Evolutionary conservation across 1,284 basidiomycete species (phyloP), one percentile per base, ranked within the genome.

Genomic region (Sporisorium exsertum): DNA sequence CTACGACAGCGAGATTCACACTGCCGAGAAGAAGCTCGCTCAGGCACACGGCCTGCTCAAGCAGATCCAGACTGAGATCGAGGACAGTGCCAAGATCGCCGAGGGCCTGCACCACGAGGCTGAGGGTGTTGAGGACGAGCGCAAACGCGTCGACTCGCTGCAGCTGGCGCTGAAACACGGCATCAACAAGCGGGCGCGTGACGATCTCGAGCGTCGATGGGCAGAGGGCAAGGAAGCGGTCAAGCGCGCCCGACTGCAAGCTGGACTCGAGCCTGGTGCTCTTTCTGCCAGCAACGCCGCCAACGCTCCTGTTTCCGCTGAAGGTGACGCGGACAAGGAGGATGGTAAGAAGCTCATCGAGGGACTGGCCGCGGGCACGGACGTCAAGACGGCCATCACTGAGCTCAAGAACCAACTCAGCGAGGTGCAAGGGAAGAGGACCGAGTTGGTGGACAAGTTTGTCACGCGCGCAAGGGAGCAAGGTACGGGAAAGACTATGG

Each of bases 21-120:
- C 94, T 63, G 95, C 96, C 85, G 95, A 98, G 83, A 91, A 94
- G 60, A 95, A 97, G 83, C 91, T 93, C 76, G 90, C 90, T 4
- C 96, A 99, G 84, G 96, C 96, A 1, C 93, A 94, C 77, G 92
- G 92, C 2, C 88, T 97, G 60, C 89, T 97, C 29, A 89, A 89
- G 54, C 94, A 93, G 81, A 96, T 98, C 66, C 93, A 97, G 84
- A 89, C 91, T 49, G 96, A 99, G 86, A 94, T 98, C 68, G 88
- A 92, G 40, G 95, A 98, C 81, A 92, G 93, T 77, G 92, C 93
- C 75, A 89, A 92, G 58, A 88, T 91, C 0, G 91, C 94, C 40
- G 88, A 89, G 24, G 90, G 91, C 46, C 88, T 98, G 20, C 58
- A 77, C 47, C 70, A 74, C 46, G 90, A 90, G 81, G 85, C 87